phyloP scores from a whole-genome alignment of 345 rosid species.

The Iberis pinnata region DNA sequence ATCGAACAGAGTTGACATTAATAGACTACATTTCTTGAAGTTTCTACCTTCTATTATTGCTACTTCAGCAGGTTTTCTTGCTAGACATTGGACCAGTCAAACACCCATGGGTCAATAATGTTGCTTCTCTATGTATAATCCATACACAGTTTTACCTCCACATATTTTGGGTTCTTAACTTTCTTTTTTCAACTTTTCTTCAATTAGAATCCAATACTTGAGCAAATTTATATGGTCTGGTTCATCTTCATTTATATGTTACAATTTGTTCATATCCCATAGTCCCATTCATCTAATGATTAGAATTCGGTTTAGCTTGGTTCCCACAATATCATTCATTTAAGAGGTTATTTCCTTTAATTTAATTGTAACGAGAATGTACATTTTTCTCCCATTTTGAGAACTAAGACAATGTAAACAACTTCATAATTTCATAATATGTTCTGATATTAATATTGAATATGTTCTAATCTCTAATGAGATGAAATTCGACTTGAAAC shows the following conservation, averaged over 20 bases:
- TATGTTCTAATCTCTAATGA: too few species aligned
- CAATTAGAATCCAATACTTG: slow-evolving; percentile 70
- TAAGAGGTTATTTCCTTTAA: not conserved
- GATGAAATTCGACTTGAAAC: too few species aligned
- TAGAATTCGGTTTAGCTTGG: slow-evolving; percentile 26
- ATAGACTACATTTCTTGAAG: slow-evolving; percentile 54
- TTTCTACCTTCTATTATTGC: slow-evolving; percentile 78
- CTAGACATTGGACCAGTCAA: slow-evolving; percentile 76
- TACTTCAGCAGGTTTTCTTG: slow-evolving; percentile 89
- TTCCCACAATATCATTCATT: slow-evolving; percentile 15
- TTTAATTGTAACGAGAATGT: slow-evolving; percentile 29
- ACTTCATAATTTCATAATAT: not conserved
- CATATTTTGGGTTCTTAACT: not conserved
- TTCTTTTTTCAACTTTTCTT: not conserved
- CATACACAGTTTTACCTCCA: too few species aligned
- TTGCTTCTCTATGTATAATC: slow-evolving; percentile 17
- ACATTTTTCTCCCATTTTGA: slow-evolving; percentile 24
- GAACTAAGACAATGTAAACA: slow-evolving; percentile 22
- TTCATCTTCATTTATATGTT: slow-evolving; percentile 17
- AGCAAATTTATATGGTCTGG: slow-evolving; percentile 23
- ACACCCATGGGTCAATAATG: slow-evolving; percentile 71
- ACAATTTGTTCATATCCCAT: slow-evolving; percentile 22
- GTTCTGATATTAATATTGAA: too few species aligned
- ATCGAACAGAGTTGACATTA: slow-evolving; percentile 72
- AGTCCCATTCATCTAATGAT: slow-evolving; percentile 13